A percentile compares a stretch with the other conserved stretches of the same genome.
These are phyloP conservation scores for Thelonectria rubi DNA, from an alignment of 2,329 filamentous ascomycete genomes.

Conservation along the genomic window DNA sequence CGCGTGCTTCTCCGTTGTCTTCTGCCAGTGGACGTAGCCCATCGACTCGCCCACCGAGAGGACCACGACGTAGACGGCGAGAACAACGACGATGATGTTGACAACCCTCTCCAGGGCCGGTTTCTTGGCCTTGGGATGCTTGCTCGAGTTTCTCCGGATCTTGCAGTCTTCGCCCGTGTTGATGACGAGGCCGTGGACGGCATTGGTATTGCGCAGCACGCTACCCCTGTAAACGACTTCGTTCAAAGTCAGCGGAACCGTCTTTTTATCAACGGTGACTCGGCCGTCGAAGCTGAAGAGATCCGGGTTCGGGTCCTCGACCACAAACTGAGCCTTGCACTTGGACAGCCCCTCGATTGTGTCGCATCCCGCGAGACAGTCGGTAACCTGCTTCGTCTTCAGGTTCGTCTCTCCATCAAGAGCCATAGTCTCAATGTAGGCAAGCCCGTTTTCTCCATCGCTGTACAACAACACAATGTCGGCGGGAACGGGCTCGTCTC, in stretches of 20 bases:
- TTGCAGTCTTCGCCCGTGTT: constrained; percentile 93
- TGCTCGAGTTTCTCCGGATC: constrained; percentile 91
- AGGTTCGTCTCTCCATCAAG: constrained; percentile 85
- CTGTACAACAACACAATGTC: constrained; percentile 84
- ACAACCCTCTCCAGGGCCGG: constrained; percentile 79
- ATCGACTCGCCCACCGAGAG: constrained; percentile 84
- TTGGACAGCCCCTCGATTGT: constrained; percentile 62
- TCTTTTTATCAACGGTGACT: constrained; percentile 66
- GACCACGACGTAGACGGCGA: constrained; percentile 80
- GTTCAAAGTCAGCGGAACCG: constrained; percentile 76
- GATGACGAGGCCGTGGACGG: constrained; percentile 79
- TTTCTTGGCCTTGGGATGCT: constrained; percentile 85
- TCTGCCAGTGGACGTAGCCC: constrained; percentile 82
- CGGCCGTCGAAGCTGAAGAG: constrained; percentile 81
- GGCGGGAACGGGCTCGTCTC: constrained; percentile 83
- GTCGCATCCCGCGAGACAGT: constrained; percentile 66
- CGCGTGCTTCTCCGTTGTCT: constrained; percentile 69
- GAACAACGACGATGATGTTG: constrained; percentile 82
- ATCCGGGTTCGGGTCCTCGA: constrained; percentile 81
- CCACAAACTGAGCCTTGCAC: constrained; percentile 70
- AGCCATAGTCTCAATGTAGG: constrained; percentile 87
- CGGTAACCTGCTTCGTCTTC: constrained; percentile 76
- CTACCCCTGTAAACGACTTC: constrained; percentile 90
- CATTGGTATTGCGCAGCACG: constrained; percentile 80
- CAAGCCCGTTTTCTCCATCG: constrained; percentile 78